phyloP scores from a whole-genome alignment of 306 rosid genomes.

The Datisca glomerata region DNA sequence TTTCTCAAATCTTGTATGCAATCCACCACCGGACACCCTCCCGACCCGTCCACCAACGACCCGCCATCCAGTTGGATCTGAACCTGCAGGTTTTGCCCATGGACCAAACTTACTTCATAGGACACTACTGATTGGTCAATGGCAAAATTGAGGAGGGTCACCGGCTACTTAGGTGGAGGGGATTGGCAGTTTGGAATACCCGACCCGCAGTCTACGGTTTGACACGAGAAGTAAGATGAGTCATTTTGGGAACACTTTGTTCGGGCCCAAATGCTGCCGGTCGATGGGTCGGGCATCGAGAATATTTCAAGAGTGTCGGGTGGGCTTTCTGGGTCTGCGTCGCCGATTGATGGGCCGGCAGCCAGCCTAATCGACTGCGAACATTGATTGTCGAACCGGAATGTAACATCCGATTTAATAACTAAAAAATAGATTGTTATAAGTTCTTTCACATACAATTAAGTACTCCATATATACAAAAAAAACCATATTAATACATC shows the following conservation, averaged over 20 bases:
- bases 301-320: background rate
- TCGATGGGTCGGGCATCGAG: slow-evolving; percentile 21
- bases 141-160: slow-evolving; percentile 15
- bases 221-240: slow-evolving; percentile 13
- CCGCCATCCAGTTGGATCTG: slow-evolving; percentile 22
- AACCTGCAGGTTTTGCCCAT: slow-evolving; percentile 20
- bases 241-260: slow-evolving; percentile 9
- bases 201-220: slow-evolving; percentile 13
- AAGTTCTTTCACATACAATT: too few relatives aligned
- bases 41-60: slow-evolving; percentile 12
- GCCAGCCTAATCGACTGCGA: background rate
- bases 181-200: slow-evolving; percentile 8
- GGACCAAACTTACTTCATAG: slow-evolving; percentile 24
- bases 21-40: slow-evolving; percentile 19
- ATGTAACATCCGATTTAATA: slow-evolving; percentile 9
- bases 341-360: slow-evolving; percentile 15
- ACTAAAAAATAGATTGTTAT: slow-evolving; percentile 16
- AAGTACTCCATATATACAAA: too few relatives aligned
- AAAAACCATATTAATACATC: too few relatives aligned
- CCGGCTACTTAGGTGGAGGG: slow-evolving; percentile 15
- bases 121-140: slow-evolving; percentile 15
- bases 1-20: slow-evolving; percentile 5
- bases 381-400: slow-evolving; percentile 7
- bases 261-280: slow-evolving; percentile 12
- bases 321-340: background rate